phyloP scores from a whole-genome alignment of 2,329 filamentous ascomycete species.

The Orbilia javanica region DNA sequence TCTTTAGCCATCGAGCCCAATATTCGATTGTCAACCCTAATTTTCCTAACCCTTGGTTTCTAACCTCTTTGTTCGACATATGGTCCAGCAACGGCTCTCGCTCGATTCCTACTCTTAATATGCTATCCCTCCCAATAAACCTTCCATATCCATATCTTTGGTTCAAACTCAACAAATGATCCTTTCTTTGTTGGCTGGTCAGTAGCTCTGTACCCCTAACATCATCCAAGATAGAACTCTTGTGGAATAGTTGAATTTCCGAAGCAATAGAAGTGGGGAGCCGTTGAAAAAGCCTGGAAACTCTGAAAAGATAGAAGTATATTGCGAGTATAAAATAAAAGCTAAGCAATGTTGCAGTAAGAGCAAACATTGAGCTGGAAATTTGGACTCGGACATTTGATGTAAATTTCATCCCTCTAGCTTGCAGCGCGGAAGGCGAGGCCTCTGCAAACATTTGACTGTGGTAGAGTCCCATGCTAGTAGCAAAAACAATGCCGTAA shows the following conservation, averaged over 20 bases:
- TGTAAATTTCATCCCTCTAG: conserved; percentile 16
- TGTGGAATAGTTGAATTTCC: conserved; percentile 59
- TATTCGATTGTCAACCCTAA: conserved; percentile 35
- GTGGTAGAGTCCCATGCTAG: conserved; percentile 66
- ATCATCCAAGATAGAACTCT: conserved; percentile 53
- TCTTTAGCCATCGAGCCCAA: background rate
- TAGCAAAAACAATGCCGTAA: conserved; percentile 66
- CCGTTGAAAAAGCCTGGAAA: conserved; percentile 54
- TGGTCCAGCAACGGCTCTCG: conserved; percentile 46
- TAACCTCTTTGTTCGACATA: conserved; percentile 35
- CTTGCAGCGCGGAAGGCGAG: background rate
- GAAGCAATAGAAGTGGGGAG: conserved; percentile 59
- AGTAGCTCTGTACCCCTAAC: conserved; percentile 57
- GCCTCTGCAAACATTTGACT: conserved; percentile 37
- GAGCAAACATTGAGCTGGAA: conserved; percentile 53
- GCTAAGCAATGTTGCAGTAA: conserved; percentile 33
- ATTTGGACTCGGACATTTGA: conserved; percentile 48
- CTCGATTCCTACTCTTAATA: conserved; percentile 41
- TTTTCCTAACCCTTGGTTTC: conserved; percentile 47
- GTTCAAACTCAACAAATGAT: conserved; percentile 44
- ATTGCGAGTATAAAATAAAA: conserved; percentile 55
- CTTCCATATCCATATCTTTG: conserved; percentile 58
- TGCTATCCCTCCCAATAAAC: conserved; percentile 40
- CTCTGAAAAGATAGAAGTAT: conserved; percentile 53
- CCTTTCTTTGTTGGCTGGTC: conserved; percentile 48